phyloP scores from a whole-genome alignment of 75 land plant species.

The Ceratopteris richardii region DNA sequence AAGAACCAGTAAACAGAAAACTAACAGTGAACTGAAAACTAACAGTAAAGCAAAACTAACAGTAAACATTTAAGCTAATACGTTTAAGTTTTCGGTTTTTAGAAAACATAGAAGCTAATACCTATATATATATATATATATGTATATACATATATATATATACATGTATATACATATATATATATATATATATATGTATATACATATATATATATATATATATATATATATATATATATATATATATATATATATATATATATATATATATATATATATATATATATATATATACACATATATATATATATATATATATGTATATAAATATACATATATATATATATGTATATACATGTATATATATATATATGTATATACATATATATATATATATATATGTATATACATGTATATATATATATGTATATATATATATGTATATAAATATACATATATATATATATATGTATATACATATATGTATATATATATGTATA shows the following conservation, averaged over 20 bases:
- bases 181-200: not conserved
- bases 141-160: not conserved
- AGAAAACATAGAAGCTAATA: too few species aligned
- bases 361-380: not conserved
- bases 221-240: not conserved
- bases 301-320: not conserved
- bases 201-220: not conserved
- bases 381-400: not conserved
- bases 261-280: not conserved
- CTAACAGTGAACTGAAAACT: not conserved
- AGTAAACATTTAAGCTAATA: too few species aligned
- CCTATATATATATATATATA: not conserved
- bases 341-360: not conserved
- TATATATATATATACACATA: not conserved
- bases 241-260: not conserved
- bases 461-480: not conserved
- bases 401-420: not conserved
- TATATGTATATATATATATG: not conserved
- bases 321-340: not conserved
- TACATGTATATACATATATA: not conserved
- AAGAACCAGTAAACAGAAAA: not conserved
- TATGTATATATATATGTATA: not conserved
- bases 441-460: not conserved
- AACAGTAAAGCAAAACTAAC: slow-evolving; percentile 2
- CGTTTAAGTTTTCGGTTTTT: too few species aligned